Evolutionary conservation across 345 rosid species (phyloP), one percentile per base, ranked within the genome.

Genomic region (Balakata baccata): DNA sequence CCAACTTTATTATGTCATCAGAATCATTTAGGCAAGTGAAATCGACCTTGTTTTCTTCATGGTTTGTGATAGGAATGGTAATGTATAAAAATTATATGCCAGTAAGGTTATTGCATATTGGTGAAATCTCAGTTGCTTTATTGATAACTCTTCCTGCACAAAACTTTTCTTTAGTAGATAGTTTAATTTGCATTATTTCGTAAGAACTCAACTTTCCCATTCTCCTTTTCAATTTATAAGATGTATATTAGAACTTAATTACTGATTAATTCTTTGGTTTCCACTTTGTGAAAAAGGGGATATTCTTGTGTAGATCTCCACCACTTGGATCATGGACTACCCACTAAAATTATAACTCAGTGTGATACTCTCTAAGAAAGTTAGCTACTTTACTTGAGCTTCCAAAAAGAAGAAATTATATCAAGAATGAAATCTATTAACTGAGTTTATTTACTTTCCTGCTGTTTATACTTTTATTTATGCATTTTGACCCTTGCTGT

Each of bases 1-100:
- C 98, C 37, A 96, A 96, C 84, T 93, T 91, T 69, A 92, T 96
- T 38, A 88, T 85, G 85, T 86, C 98, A 3, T 91, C 97, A 46
- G 98, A 96, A 76, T 96, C 99, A 82, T 93, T 90, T 84, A 89
- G 97, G 98, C 81, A 85, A 85, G 88, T 77, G 14, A 43, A 81
- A 60, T 70, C 64, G 23, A 66, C 73, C 74, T 74, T 37, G 38
- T 60, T 47, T 11, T 59, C 57, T 46, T 23, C 25, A 45, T 5
- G 57, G 49, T 22, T 43, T 41, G 50, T 2, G 29, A 41, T 58
- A 34, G 34, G 52, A 41, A 46, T 71, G 39, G 45, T 71, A 17
- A 59, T 12, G 11, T 41, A 0, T 12, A 0, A 50, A 23, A 9
- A 20, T n/a, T 0, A 3, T 16, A 17, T 1, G 34, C 10, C 9